Evolutionary conservation across 2,329 filamentous ascomycete genomes (phyloP).

Genomic region (Fusarium napiforme): DNA sequence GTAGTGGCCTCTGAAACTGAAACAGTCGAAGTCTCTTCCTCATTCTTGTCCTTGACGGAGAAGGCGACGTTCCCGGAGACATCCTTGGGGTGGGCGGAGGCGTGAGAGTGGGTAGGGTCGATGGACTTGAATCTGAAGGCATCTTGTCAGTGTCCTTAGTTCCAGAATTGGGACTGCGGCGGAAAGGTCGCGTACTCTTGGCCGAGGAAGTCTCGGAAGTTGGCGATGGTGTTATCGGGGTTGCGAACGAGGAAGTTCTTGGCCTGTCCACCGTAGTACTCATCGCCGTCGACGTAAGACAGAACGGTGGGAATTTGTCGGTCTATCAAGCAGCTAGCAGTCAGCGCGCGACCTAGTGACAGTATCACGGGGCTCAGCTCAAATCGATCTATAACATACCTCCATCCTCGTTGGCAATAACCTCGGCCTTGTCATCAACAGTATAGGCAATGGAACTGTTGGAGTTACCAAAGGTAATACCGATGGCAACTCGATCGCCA

Average conservation of each 20-base stretch:
- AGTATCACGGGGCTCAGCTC: background rate
- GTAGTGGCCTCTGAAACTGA: slow-evolving; percentile 84
- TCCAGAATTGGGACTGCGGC: background rate
- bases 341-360: slow-evolving; percentile 11
- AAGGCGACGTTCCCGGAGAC: slow-evolving; percentile 79
- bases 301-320: slow-evolving; percentile 95
- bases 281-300: slow-evolving; percentile 94
- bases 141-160: slow-evolving; percentile 31
- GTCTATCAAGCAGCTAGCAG: slow-evolving; percentile 64
- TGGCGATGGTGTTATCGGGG: slow-evolving; percentile 90
- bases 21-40: slow-evolving; percentile 73
- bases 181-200: slow-evolving; percentile 74
- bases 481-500: slow-evolving; percentile 78
- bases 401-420: slow-evolving; percentile 99
- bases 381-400: slow-evolving; percentile 62
- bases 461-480: slow-evolving; percentile 97
- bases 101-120: slow-evolving; percentile 94
- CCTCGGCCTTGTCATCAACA: slow-evolving; percentile 92
- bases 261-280: slow-evolving; percentile 95
- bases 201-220: slow-evolving; percentile 95
- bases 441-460: slow-evolving; percentile 98
- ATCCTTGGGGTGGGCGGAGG: slow-evolving; percentile 89
- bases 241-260: slow-evolving; percentile 95
- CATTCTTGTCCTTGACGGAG: slow-evolving; percentile 80
- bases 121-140: slow-evolving; percentile 83